phyloP scores from a whole-genome alignment of 2,329 filamentous ascomycete species.

The Xylaria hypoxylon region DNA sequence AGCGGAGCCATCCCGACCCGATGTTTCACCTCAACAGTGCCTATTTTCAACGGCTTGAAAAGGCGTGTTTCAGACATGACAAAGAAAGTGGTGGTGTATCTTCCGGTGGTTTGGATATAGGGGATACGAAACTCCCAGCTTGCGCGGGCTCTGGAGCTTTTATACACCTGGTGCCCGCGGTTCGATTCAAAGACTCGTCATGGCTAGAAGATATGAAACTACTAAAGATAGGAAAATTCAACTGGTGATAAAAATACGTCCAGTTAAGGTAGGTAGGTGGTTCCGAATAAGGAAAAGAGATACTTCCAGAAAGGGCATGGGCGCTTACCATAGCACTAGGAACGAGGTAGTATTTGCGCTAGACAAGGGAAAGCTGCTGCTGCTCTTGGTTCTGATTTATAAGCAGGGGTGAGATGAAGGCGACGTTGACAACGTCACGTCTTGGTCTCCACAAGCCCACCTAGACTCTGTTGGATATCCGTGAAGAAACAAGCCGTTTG shows the following conservation, averaged over 20 bases:
- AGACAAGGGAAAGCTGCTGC: not conserved
- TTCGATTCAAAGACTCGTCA: not conserved
- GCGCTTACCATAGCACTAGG: not conserved
- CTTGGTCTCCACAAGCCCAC: not conserved
- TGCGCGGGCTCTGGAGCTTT: not conserved
- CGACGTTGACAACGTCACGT: constrained; percentile 3
- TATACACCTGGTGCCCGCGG: constrained; percentile 13
- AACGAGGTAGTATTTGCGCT: not conserved
- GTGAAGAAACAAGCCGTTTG: not conserved
- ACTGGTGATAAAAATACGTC: not conserved
- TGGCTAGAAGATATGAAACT: not conserved
- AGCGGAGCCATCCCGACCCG: constrained; percentile 59
- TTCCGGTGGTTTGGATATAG: not conserved
- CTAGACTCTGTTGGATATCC: not conserved
- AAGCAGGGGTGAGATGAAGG: constrained; percentile 15
- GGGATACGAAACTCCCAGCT: not conserved
- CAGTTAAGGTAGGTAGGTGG: constrained; percentile 22
- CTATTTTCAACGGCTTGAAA: constrained; percentile 45
- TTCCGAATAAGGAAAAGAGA: constrained; percentile 31
- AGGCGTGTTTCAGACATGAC: constrained; percentile 42
- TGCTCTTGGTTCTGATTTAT: constrained; percentile 27
- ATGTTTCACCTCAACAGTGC: constrained; percentile 43
- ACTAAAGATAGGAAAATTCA: not conserved
- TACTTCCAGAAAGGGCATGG: constrained; percentile 24
- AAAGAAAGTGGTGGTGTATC: not conserved